Evolutionary conservation across 1,139 yeast genomes (phyloP), one percentile per base, ranked within the genome.

Genomic region (Kodamaea sp.): DNA sequence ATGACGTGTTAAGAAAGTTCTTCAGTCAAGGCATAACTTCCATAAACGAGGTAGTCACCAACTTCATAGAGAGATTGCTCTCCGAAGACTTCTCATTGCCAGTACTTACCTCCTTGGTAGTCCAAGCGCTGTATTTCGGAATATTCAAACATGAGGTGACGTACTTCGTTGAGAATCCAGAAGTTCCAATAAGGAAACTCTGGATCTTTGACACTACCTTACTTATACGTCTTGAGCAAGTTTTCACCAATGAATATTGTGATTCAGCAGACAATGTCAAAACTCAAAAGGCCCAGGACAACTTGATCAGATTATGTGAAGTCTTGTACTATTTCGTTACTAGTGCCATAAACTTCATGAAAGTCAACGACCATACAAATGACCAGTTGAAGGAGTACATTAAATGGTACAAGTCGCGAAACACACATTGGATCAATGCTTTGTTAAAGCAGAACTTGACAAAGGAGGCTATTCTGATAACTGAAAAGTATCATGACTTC

Each of bases 401-500:
- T 14, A 46, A 42, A 19, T 70, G 75, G 73, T 70, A 64, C 44
- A 53, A 52, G 11, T 34, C 38, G 5, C 53, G 60, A 26, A 66
- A 61, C 42, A 33, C 43, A 6, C 44, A 51, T 14, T 81, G 94
- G 94, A 73, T 82, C 15, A 61, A 66, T 26, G 67, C 73, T 1
- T 55, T 85, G 24, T 67, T 80, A 14, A 55, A 61, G 8, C 59
- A 71, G 31, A 74, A 72, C 15, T 63, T 77, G 35, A 59, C 67
- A 16, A 60, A 60, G 7, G 79, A 78, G 24, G 87, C 90, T 0
- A 57, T 82, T 13, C 61, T 64, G n/a, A 68, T 88, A 27, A 77
- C 88, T 1, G 95, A 87, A 48, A 65, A 68, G 22, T 84, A 80
- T 53, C 58, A 64, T 15, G 95, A 88, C 52, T 73, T 83, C 48